Evolutionary conservation across 2,329 filamentous ascomycete species (phyloP).

Genomic region (Exophiala sp.): DNA sequence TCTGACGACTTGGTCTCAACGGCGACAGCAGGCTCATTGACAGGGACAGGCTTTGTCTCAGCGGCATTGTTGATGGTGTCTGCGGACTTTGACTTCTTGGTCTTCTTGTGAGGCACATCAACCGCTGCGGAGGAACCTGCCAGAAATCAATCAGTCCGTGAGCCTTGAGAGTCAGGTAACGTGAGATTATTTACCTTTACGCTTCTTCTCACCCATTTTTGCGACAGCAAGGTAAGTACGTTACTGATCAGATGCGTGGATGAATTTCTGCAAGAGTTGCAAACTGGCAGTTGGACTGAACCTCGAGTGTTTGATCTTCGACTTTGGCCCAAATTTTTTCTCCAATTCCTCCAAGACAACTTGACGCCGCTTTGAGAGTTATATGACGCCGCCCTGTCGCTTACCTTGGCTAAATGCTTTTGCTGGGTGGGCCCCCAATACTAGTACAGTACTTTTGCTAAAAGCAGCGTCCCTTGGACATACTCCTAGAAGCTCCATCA

Average conservation of each 20-base stretch:
- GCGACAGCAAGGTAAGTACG: not conserved
- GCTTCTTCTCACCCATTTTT: constrained; percentile 28
- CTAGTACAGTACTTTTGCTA: too few species aligned
- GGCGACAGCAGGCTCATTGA: constrained; percentile 27
- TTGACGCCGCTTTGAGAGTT: too few species aligned
- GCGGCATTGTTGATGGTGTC: constrained; percentile 33
- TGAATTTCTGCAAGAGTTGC: not conserved
- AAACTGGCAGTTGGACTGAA: not conserved
- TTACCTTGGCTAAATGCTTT: too few species aligned
- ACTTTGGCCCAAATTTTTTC: constrained; percentile 4
- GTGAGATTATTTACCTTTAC: constrained; percentile 22
- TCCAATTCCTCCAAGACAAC: constrained; percentile 1
- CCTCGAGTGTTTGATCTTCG: not conserved
- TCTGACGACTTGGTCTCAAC: constrained; percentile 21
- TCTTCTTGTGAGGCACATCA: constrained; percentile 50
- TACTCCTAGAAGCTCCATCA: too few species aligned
- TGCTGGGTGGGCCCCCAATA: too few species aligned
- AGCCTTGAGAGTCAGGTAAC: not conserved
- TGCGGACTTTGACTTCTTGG: constrained; percentile 33
- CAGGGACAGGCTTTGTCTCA: constrained; percentile 29
- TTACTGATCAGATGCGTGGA: not conserved
- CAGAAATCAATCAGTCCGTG: constrained; percentile 4
- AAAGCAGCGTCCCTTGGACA: too few species aligned
- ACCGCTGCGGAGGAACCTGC: constrained; percentile 14
- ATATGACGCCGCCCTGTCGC: too few species aligned